Evolutionary conservation across 768 basidiomycete genomes (phyloP).

Genomic region (Mycena galericulata): DNA sequence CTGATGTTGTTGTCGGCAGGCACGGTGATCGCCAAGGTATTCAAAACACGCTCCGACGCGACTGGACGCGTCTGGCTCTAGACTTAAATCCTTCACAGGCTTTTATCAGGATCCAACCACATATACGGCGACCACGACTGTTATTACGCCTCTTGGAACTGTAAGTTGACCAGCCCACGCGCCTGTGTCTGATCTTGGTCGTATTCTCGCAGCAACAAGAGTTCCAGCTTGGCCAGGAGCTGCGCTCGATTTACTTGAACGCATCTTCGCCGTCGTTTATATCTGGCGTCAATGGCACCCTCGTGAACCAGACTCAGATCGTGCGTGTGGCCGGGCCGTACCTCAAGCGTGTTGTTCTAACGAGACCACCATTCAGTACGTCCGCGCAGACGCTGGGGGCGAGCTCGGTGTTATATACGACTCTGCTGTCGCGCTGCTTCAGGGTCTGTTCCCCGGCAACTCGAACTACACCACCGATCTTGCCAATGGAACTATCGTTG

Average conservation of each 20-base stretch:
- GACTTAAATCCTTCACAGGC: slow-evolving; percentile 46
- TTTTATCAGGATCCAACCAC: slow-evolving; percentile 74
- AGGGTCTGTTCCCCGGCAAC: slow-evolving; percentile 74
- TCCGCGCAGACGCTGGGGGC: slow-evolving; percentile 76
- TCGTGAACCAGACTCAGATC: slow-evolving; percentile 53
- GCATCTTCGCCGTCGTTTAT: slow-evolving; percentile 66
- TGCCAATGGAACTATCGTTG: slow-evolving; percentile 73
- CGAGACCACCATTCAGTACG: slow-evolving; percentile 31
- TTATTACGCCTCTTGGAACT: slow-evolving; percentile 77
- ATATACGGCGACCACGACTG: slow-evolving; percentile 66
- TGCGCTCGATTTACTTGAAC: slow-evolving; percentile 68
- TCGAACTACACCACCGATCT: slow-evolving; percentile 61
- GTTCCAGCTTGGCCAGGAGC: slow-evolving; percentile 63
- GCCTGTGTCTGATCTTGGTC: not conserved
- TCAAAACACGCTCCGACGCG: not conserved
- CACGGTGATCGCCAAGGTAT: slow-evolving; percentile 70
- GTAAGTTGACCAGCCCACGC: slow-evolving; percentile 51
- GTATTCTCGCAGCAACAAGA: slow-evolving; percentile 61
- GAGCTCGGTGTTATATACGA: slow-evolving; percentile 77
- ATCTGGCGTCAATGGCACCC: slow-evolving; percentile 50
- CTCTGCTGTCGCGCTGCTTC: slow-evolving; percentile 74
- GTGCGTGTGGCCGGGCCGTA: slow-evolving; percentile 25
- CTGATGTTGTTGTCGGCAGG: slow-evolving; percentile 45
- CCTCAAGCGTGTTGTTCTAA: not conserved
- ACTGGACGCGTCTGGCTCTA: not conserved